Conservation (phyloP, 192 early-diverging fungal species). For the Rhizophagus prolifer region DNA sequence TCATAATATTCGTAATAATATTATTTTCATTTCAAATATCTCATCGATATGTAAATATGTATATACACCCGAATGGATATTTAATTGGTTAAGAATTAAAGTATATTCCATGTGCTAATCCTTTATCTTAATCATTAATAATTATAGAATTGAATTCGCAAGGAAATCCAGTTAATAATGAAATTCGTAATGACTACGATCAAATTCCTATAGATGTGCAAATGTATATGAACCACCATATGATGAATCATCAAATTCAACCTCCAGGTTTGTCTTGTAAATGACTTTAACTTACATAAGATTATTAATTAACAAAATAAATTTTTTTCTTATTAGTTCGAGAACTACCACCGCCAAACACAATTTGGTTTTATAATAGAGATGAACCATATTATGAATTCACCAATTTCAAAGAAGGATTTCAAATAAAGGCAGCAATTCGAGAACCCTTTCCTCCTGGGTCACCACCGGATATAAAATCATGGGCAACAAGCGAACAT, state of each 20-base stretch:
- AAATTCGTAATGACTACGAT: too few species aligned
- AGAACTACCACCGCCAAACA: conserved; percentile 5
- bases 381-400: conserved; percentile 29
- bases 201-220: too few species aligned
- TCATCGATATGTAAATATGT: too few species aligned
- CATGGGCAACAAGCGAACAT: conserved; percentile 32
- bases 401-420: conserved; percentile 31
- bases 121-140: too few species aligned
- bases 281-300: neutral
- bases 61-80: too few species aligned
- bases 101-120: too few species aligned
- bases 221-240: neutral
- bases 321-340: neutral
- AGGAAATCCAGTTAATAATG: too few species aligned
- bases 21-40: too few species aligned
- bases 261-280: neutral
- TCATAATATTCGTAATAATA: neutral
- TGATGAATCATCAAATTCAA: neutral
- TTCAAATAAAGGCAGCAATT: conserved; percentile 17
- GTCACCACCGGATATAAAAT: neutral
- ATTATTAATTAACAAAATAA: neutral
- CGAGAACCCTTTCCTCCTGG: neutral
- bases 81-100: too few species aligned
- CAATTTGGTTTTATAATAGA: conserved; percentile 35
- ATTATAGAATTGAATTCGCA: too few species aligned